Evolutionary conservation across 1,284 basidiomycete species (phyloP).

Genomic region (Irpex lacteus): DNA sequence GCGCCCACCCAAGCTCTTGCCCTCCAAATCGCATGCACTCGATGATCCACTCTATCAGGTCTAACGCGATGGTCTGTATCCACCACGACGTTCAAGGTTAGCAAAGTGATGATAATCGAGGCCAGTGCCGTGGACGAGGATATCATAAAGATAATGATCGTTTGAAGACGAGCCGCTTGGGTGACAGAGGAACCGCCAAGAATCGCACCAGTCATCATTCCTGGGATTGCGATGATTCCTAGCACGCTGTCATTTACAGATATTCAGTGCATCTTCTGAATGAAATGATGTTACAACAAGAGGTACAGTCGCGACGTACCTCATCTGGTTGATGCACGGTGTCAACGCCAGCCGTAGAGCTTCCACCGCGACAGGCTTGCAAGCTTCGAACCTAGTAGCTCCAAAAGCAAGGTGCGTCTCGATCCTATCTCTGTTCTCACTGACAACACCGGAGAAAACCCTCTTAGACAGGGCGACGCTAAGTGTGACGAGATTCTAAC

Average conservation of each 20-base stretch:
- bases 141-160: constrained; percentile 93
- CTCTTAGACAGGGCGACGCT: not conserved
- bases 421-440: constrained; percentile 79
- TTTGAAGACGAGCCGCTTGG: constrained; percentile 82
- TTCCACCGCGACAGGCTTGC: constrained; percentile 71
- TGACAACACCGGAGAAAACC: constrained; percentile 23
- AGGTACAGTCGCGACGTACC: constrained; percentile 37
- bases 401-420: constrained; percentile 85
- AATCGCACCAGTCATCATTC: constrained; percentile 90
- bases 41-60: constrained; percentile 57
- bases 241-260: constrained; percentile 51
- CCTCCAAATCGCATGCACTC: constrained; percentile 48
- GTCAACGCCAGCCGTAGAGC: constrained; percentile 75
- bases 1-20: constrained; percentile 21
- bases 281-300: constrained; percentile 7
- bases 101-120: constrained; percentile 59
- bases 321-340: constrained; percentile 84
- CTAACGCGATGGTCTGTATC: constrained; percentile 71
- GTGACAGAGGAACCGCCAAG: constrained; percentile 81
- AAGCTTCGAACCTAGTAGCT: constrained; percentile 77
- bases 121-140: constrained; percentile 71
- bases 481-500: not conserved
- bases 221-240: constrained; percentile 74
- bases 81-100: constrained; percentile 59
- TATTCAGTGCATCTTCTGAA: not conserved